phyloP scores from a whole-genome alignment of 257 asterid species.

The Anisodus acutangulus region DNA sequence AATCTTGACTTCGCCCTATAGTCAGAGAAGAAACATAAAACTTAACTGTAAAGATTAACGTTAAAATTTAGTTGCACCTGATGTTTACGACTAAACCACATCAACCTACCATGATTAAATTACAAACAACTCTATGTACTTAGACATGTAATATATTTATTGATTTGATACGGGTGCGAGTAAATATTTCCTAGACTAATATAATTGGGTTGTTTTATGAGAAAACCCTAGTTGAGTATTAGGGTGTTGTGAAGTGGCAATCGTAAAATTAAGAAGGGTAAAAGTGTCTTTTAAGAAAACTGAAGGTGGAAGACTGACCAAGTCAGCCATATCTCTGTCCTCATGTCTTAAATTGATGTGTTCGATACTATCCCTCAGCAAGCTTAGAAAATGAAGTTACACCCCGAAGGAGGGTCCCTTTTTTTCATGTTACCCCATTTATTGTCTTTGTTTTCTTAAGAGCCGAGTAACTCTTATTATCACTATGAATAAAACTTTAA shows the following conservation, averaged over 20 bases:
- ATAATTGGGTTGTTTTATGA: background rate
- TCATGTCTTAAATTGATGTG: constrained; percentile 28
- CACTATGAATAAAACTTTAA: background rate
- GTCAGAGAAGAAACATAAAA: no score
- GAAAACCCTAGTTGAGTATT: background rate
- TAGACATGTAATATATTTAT: no score
- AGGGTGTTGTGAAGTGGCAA: background rate
- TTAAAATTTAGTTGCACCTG: no score
- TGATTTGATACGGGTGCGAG: no score
- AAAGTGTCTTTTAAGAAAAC: background rate
- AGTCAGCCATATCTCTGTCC: constrained; percentile 33
- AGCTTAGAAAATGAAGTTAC: constrained; percentile 52
- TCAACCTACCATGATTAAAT: no score
- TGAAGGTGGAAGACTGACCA: constrained; percentile 28
- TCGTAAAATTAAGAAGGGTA: constrained; percentile 5
- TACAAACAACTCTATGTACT: no score
- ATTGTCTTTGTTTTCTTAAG: constrained; percentile 28
- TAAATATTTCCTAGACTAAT: no score
- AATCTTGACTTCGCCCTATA: no score
- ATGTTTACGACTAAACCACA: no score
- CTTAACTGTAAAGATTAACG: no score
- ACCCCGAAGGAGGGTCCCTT: constrained; percentile 49
- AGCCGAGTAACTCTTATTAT: no score
- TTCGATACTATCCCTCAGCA: constrained; percentile 39
- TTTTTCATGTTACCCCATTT: constrained; percentile 42